Conservation (phyloP, 2,329 filamentous ascomycete genomes). For the Apiospora marii region DNA sequence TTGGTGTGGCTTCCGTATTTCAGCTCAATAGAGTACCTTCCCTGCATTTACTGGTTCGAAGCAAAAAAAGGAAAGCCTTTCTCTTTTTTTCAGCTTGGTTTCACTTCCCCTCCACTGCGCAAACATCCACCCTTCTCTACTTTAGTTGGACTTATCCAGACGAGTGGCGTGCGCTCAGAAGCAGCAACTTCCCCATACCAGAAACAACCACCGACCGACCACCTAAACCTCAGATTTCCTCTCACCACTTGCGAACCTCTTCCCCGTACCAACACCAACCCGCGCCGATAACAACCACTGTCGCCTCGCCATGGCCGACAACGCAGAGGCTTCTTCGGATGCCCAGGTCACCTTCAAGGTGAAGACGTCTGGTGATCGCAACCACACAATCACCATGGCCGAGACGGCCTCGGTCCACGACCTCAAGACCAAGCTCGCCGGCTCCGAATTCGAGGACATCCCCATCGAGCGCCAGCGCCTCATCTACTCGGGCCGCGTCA, state of each 20-base stretch:
- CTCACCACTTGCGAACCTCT: not conserved
- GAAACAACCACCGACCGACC: not conserved
- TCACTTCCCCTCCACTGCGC: slow-evolving; percentile 9
- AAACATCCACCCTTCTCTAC: not conserved
- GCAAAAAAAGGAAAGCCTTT: not conserved
- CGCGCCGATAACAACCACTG: not conserved
- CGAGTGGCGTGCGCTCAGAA: slow-evolving; percentile 10
- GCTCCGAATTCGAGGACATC: slow-evolving; percentile 83
- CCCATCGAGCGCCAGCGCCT: slow-evolving; percentile 88
- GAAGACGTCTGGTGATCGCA: slow-evolving; percentile 92
- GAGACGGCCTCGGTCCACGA: slow-evolving; percentile 80
- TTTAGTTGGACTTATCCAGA: not conserved
- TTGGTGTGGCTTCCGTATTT: not conserved
- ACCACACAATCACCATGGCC: slow-evolving; percentile 82
- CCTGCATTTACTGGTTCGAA: not conserved
- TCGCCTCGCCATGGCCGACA: slow-evolving; percentile 67
- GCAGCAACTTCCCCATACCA: not conserved
- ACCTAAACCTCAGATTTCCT: not conserved
- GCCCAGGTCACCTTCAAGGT: slow-evolving; percentile 92
- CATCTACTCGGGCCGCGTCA: slow-evolving; percentile 95
- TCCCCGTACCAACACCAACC: not conserved
- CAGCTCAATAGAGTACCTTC: not conserved
- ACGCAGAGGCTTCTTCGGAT: slow-evolving; percentile 67
- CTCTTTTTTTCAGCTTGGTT: not conserved
- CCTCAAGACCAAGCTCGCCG: slow-evolving; percentile 87